Evolutionary conservation across 768 basidiomycete species (phyloP).

Genomic region (Mycena galopus): DNA sequence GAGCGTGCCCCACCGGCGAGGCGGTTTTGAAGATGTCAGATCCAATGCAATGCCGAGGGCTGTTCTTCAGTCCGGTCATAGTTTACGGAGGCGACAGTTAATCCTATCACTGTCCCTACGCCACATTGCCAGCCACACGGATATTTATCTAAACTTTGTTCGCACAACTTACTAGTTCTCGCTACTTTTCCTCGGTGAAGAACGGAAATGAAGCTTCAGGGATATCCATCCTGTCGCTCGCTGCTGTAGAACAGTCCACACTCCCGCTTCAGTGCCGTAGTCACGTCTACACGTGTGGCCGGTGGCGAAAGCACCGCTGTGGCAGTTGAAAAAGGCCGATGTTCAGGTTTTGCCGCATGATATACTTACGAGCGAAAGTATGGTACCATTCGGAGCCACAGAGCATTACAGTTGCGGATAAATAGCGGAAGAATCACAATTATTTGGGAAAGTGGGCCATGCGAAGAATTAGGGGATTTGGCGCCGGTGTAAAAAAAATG

Average conservation of each 20-base stretch:
- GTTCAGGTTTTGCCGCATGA: slow-evolving; percentile 1
- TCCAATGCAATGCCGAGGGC: neutral
- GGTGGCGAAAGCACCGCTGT: slow-evolving; percentile 1
- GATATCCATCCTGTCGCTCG: neutral
- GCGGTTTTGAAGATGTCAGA: slow-evolving; percentile 6
- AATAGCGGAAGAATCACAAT: neutral
- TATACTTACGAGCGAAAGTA: neutral
- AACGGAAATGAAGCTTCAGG: slow-evolving; percentile 1
- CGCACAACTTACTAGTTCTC: slow-evolving; percentile 5
- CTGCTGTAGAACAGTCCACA: slow-evolving; percentile 3
- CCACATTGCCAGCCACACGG: slow-evolving; percentile 9
- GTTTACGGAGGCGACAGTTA: slow-evolving; percentile 4
- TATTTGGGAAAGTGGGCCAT: too few relatives aligned
- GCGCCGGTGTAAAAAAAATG: neutral
- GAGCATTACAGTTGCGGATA: neutral
- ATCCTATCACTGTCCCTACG: slow-evolving; percentile 4
- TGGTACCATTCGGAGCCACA: too few relatives aligned
- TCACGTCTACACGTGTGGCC: neutral
- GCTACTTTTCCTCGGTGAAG: neutral
- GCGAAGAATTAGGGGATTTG: slow-evolving; percentile 9
- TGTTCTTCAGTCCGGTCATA: slow-evolving; percentile 3
- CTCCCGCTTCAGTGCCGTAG: neutral
- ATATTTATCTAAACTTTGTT: slow-evolving; percentile 7
- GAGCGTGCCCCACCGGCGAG: neutral
- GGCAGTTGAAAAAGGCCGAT: neutral